These are phyloP conservation scores for Sabuloglossum arenarium DNA, from an alignment of 495 filamentous ascomycete genomes.

Conservation along the genomic window DNA sequence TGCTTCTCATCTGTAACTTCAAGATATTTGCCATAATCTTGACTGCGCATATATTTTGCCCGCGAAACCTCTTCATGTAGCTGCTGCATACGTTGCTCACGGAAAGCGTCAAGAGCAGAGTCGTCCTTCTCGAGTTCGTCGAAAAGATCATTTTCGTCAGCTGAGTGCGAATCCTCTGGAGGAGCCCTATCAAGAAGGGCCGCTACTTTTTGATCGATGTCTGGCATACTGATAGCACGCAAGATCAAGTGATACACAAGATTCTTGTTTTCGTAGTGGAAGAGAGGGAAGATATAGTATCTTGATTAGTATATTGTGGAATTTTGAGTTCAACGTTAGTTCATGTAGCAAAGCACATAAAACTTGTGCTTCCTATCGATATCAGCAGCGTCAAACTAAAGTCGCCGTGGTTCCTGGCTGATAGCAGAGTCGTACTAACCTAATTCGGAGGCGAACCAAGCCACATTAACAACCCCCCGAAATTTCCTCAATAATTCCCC, in stretches of 20 bases:
- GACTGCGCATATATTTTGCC: constrained; percentile 19
- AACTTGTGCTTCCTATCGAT: too few relatives aligned
- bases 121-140: constrained; percentile 45
- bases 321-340: neutral
- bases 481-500: neutral
- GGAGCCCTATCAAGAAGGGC: constrained; percentile 20
- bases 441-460: neutral
- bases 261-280: too few relatives aligned
- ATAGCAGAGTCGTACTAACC: neutral
- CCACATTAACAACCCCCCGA: neutral
- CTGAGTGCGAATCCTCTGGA: constrained; percentile 10
- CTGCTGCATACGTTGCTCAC: constrained; percentile 49
- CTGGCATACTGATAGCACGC: constrained; percentile 3
- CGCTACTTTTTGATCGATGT: constrained; percentile 26
- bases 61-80: constrained; percentile 40
- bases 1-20: constrained; percentile 43
- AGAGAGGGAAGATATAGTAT: neutral
- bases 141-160: constrained; percentile 55
- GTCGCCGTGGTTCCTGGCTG: too few relatives aligned
- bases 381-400: too few relatives aligned
- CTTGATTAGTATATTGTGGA: neutral
- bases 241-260: too few relatives aligned
- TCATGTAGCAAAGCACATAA: neutral
- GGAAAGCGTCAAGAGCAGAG: constrained; percentile 33
- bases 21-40: constrained; percentile 27